phyloP scores from a whole-genome alignment of 2,329 filamentous ascomycete genomes.

The Magnaporthiopsis rhizophila region DNA sequence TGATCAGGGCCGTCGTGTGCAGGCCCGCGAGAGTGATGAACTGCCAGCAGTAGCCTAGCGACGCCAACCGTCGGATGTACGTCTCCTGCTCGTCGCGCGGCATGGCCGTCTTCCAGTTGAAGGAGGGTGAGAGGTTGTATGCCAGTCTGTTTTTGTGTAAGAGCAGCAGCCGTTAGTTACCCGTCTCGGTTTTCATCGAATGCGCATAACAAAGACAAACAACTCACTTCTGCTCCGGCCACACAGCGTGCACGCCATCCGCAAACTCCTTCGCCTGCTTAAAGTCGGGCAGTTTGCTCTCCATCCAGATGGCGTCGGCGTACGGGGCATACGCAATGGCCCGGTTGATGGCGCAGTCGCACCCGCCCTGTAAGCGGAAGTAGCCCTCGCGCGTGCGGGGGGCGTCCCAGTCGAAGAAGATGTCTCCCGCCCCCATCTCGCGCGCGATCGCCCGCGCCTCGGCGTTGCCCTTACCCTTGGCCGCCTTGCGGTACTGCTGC shows the following conservation, averaged over 20 bases:
- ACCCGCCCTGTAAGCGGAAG: conserved; percentile 88
- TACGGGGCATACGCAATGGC: conserved; percentile 89
- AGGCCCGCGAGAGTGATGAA: conserved; percentile 99
- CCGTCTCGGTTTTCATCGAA: too few relatives aligned
- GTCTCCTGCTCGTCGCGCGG: conserved; percentile 86
- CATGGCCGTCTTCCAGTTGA: conserved; percentile 99
- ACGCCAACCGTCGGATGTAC: conserved; percentile 83
- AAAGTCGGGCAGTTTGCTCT: conserved; percentile 92
- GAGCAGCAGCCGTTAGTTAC: background rate
- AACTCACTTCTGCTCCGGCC: conserved; percentile 89
- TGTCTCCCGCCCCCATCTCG: conserved; percentile 71
- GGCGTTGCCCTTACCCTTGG: conserved; percentile 76
- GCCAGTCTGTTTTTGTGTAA: conserved; percentile 54
- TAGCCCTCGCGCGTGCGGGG: conserved; percentile 89
- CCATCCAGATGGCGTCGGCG: conserved; percentile 98
- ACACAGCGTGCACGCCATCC: conserved; percentile 84
- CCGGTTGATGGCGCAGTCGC: conserved; percentile 82
- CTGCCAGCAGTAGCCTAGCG: conserved; percentile 97
- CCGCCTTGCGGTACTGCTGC: conserved; percentile 53
- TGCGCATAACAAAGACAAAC: background rate
- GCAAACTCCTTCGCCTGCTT: conserved; percentile 90
- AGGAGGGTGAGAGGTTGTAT: conserved; percentile 96
- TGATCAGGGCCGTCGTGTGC: conserved; percentile 90
- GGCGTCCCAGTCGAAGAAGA: conserved; percentile 94
- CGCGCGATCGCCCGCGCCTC: conserved; percentile 75